Evolutionary conservation across 306 rosid species (phyloP).

Genomic region (Urtica urens): DNA sequence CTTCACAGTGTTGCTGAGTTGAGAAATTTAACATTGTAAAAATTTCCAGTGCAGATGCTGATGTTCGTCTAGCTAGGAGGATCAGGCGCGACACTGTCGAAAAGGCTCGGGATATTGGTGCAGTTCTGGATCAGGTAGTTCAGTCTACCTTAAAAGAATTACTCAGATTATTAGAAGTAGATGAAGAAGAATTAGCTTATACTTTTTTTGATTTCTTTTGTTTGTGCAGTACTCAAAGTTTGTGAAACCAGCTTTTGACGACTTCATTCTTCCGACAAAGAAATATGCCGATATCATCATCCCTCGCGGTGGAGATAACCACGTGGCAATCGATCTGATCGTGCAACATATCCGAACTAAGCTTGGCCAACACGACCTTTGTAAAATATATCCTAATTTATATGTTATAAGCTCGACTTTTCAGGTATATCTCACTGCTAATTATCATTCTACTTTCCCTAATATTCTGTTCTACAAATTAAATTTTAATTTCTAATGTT

Average conservation of each 20-base stretch:
- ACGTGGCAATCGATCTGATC: conserved; percentile 92
- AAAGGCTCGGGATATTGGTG: conserved; percentile 72
- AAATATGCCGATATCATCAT: conserved; percentile 97
- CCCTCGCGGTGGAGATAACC: conserved; percentile 99
- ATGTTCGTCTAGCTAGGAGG: conserved; percentile 97
- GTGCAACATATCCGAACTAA: conserved; percentile 95
- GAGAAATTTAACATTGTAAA: conserved; percentile 55
- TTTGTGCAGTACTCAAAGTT: conserved; percentile 87
- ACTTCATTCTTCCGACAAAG: conserved; percentile 94
- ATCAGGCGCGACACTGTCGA: conserved; percentile 83
- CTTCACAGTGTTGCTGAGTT: conserved; percentile 26
- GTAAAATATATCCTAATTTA: conserved; percentile 91
- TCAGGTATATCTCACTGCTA: conserved; percentile 52
- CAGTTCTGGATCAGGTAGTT: conserved; percentile 94
- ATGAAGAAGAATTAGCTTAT: neutral
- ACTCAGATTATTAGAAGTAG: neutral
- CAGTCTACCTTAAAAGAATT: conserved; percentile 12
- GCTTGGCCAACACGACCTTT: conserved; percentile 97
- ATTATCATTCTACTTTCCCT: conserved; percentile 13
- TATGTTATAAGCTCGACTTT: conserved; percentile 91
- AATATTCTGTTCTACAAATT: conserved; percentile 1
- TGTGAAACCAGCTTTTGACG: conserved; percentile 99
- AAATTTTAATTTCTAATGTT: neutral
- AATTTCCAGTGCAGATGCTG: conserved; percentile 99
- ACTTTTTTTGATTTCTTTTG: conserved; percentile 10